Evolutionary conservation across 2,329 filamentous ascomycete species (phyloP).

Genomic region (Nigrospora osmanthi): DNA sequence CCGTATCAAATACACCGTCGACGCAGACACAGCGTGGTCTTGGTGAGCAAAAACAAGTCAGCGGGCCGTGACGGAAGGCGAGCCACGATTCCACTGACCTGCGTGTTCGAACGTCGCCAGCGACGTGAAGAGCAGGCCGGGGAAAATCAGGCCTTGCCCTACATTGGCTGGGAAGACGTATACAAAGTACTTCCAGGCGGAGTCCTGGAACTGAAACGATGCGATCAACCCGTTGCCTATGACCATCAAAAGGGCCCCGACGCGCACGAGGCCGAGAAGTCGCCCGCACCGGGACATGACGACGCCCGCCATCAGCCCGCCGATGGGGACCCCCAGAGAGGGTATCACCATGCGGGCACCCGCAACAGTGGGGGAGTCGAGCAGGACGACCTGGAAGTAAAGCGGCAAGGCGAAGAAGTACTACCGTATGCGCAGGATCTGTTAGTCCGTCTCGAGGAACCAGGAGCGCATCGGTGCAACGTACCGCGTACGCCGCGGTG

Average conservation of each 20-base stretch:
- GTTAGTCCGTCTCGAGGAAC: too few species aligned
- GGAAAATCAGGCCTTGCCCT: conserved; percentile 53
- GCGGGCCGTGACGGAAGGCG: neutral
- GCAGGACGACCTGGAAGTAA: conserved; percentile 61
- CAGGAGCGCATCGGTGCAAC: conserved; percentile 13
- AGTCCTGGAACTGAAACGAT: conserved; percentile 39
- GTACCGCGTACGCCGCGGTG: conserved; percentile 53
- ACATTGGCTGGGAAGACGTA: conserved; percentile 51
- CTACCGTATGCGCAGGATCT: conserved; percentile 14
- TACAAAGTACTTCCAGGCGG: conserved; percentile 45
- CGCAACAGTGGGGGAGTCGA: conserved; percentile 55
- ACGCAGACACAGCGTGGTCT: conserved; percentile 58
- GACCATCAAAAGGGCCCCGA: conserved; percentile 42
- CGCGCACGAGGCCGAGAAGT: conserved; percentile 41
- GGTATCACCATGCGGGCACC: conserved; percentile 58
- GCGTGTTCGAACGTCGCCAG: conserved; percentile 55
- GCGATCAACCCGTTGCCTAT: conserved; percentile 45
- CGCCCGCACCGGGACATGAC: conserved; percentile 50
- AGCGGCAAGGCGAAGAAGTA: conserved; percentile 64
- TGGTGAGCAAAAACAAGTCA: neutral
- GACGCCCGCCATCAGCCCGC: conserved; percentile 47
- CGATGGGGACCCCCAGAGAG: conserved; percentile 50
- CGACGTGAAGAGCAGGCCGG: conserved; percentile 51
- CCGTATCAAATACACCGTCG: conserved; percentile 55
- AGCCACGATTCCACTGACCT: conserved; percentile 28